Evolutionary conservation across 2,329 filamentous ascomycete genomes (phyloP), one percentile per base, ranked within the genome.

Genomic region (Pseudogymnoascus sp.): DNA sequence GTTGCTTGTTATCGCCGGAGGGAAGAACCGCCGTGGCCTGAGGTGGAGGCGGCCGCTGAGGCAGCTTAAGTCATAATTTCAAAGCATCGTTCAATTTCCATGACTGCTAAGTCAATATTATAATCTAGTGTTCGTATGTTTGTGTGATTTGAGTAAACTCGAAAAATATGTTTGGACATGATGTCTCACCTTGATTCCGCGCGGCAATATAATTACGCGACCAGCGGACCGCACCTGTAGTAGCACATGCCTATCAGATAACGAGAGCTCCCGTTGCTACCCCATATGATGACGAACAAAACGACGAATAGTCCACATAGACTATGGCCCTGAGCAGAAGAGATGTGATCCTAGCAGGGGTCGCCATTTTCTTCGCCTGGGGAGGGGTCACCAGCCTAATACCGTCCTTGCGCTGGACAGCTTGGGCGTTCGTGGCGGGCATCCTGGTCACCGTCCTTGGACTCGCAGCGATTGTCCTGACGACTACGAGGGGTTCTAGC

Each of bases 1-100:
- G 88, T 97, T 59, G 93, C 92, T 42, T 84, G 96, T 60, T 99
- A 95, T 75, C 84, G 89, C 72, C 86, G 95, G 66, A 77, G 88
- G 66, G 87, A 89, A 72, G 70, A 75, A 66, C 72, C 71, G 60
- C 68, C 70, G 83, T 89, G 88, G 87, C 85, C 82, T 80, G 84
- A 80, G 84, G 77, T 84, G 28, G 83, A 80, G 82, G 90, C 81
- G 80, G 36, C 59, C 18, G 59, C 59, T 8, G 11, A 38, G 59
- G 59, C 36, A 18, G 34, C 59, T 60, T 38, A 60, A 28, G 3
- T 31, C 12, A 25, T 60, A 31, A 43, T n/a, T 42, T 6, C 31
- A 38, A 38, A 60, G 16, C 49, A 56, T 36, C 36, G 16, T 56
- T 56, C 49, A 56, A 4, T 12, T 56, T 56, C 8, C 11, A 56